Evolutionary conservation across 75 land plant genomes (phyloP).

Genomic region (Chamaecyparis obtusa): DNA sequence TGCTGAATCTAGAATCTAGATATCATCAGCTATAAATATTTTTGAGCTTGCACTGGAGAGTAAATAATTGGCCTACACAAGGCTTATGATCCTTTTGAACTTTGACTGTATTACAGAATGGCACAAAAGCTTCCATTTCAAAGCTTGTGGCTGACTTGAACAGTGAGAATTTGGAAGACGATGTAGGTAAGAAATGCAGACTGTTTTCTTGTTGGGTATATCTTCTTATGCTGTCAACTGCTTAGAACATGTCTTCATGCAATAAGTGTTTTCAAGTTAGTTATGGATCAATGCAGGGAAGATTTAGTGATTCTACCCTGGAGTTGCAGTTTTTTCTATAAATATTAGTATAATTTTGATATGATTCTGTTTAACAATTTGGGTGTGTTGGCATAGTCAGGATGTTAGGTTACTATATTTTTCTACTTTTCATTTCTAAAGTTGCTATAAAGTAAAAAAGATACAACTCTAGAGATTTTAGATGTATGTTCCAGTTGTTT

Average conservation of each 20-base stretch:
- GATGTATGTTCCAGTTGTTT: background rate
- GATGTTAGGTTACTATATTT: background rate
- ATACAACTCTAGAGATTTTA: background rate
- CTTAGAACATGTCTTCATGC: background rate
- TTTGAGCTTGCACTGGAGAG: background rate
- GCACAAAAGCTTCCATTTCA: conserved; percentile 78
- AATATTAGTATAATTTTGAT: background rate
- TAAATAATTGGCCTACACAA: background rate
- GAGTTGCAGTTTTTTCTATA: background rate
- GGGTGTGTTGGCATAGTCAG: background rate
- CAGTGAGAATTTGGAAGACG: conserved; percentile 69
- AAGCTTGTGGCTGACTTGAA: conserved; percentile 91
- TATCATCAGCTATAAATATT: background rate
- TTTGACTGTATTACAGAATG: conserved; percentile 57
- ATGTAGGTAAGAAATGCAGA: conserved; percentile 72
- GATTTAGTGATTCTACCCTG: background rate
- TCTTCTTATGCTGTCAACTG: background rate
- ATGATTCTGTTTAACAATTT: background rate
- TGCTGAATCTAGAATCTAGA: background rate
- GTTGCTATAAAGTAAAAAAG: background rate
- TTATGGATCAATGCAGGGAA: background rate
- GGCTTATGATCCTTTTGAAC: background rate
- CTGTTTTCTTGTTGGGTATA: background rate
- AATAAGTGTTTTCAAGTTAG: background rate
- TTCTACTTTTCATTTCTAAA: background rate